phyloP scores from a whole-genome alignment of 2,329 filamentous ascomycete species.

The Hypoxylon sp. region DNA sequence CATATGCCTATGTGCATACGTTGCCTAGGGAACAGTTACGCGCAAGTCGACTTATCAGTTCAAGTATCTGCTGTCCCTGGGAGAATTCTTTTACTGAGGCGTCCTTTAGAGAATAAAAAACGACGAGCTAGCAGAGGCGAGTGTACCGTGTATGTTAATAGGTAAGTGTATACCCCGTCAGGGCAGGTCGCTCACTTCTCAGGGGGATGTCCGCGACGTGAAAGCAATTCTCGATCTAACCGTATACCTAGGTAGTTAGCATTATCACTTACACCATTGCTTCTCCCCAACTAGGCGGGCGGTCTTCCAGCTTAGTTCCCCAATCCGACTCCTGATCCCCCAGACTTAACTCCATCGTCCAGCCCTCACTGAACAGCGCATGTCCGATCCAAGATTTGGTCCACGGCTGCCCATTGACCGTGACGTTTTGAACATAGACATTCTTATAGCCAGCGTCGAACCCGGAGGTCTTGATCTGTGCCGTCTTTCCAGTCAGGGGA shows the following conservation, averaged over 20 bases:
- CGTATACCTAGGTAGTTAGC: too few relatives aligned
- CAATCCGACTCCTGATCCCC: constrained; percentile 69
- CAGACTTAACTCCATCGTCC: constrained; percentile 63
- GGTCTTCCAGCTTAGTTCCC: constrained; percentile 66
- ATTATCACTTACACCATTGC: constrained; percentile 5
- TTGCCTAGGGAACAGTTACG: too few relatives aligned
- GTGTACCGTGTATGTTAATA: too few relatives aligned
- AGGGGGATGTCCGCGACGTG: too few relatives aligned
- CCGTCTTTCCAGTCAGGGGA: constrained; percentile 60
- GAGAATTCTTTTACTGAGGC: too few relatives aligned
- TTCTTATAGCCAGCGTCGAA: constrained; percentile 64
- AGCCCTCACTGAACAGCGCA: constrained; percentile 65
- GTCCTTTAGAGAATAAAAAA: too few relatives aligned
- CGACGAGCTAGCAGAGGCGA: too few relatives aligned
- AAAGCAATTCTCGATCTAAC: too few relatives aligned
- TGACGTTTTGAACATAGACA: constrained; percentile 66
- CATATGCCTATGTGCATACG: background rate
- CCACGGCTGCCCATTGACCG: constrained; percentile 61
- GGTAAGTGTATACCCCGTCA: too few relatives aligned
- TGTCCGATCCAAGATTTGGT: constrained; percentile 68
- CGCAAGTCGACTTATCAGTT: too few relatives aligned
- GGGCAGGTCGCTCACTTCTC: too few relatives aligned
- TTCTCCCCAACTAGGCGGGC: constrained; percentile 43
- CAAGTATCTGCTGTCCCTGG: too few relatives aligned
- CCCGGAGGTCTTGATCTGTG: constrained; percentile 62